Percentiles rank a stretch among this genome's conserved stretches.
These are phyloP conservation scores for Cladosporium sp. DNA, from an alignment of 2,329 filamentous ascomycete genomes.

Conservation along the genomic window DNA sequence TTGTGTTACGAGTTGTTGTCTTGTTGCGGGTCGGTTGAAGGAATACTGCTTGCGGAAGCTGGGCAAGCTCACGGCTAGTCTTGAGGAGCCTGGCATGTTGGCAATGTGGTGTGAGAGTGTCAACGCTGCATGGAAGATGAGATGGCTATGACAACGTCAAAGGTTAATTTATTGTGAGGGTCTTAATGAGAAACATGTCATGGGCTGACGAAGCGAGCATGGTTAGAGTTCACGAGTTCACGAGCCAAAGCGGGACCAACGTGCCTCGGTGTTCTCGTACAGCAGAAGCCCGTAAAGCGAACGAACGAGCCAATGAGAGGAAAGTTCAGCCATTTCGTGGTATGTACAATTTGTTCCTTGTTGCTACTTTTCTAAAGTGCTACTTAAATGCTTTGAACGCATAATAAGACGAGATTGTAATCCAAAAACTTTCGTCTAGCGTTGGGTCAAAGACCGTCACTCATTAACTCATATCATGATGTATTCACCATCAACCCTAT, in stretches of 20 bases:
- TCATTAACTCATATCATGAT: slow-evolving; percentile 42
- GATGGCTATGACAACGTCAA: background rate
- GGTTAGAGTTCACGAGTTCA: background rate
- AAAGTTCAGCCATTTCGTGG: background rate
- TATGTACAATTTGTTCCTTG: background rate
- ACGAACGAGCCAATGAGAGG: slow-evolving; percentile 4
- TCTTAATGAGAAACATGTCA: background rate
- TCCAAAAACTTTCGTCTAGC: slow-evolving; percentile 11
- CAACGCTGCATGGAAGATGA: background rate
- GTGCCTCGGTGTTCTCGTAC: background rate
- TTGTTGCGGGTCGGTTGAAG: slow-evolving; percentile 14
- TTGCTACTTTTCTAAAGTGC: background rate
- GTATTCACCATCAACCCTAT: slow-evolving; percentile 48
- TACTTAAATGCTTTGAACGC: background rate
- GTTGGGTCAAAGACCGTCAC: background rate
- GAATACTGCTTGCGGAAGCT: slow-evolving; percentile 24
- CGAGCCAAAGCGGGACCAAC: slow-evolving; percentile 1
- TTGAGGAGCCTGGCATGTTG: slow-evolving; percentile 8
- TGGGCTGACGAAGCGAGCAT: background rate
- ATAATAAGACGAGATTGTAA: background rate
- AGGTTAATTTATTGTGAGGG: background rate
- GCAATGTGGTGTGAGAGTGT: background rate
- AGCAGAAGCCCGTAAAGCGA: background rate
- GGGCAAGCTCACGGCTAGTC: slow-evolving; percentile 15
- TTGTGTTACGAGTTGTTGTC: slow-evolving; percentile 24